These are phyloP conservation scores for Erythrophleum fordii DNA, from an alignment of 306 rosid species.

Conservation along the genomic window DNA sequence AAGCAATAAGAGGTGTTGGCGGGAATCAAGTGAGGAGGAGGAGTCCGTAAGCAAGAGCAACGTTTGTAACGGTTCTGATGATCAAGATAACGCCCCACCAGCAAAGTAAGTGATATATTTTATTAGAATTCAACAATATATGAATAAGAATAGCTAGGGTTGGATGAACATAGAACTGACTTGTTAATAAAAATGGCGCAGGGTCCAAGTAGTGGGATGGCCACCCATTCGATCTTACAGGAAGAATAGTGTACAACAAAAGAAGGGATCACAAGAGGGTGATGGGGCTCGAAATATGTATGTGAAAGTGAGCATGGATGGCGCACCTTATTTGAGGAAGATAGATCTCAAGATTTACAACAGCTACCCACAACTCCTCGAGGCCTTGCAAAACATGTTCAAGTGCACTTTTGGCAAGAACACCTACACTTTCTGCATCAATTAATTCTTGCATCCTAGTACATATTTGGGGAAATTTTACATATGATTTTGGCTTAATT, in stretches of 20 bases:
- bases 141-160: not conserved
- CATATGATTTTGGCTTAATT: not conserved
- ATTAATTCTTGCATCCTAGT: too few species aligned
- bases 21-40: slow-evolving; percentile 42
- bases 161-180: too few species aligned
- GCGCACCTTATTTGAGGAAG: slow-evolving; percentile 93
- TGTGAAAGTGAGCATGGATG: slow-evolving; percentile 91
- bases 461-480: not conserved
- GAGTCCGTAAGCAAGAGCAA: not conserved
- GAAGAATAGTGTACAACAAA: slow-evolving; percentile 56
- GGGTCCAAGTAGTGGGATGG: slow-evolving; percentile 93
- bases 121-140: not conserved
- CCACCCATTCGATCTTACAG: slow-evolving; percentile 86
- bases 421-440: not conserved
- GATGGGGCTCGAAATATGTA: slow-evolving; percentile 46
- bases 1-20: slow-evolving; percentile 62
- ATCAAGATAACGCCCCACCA: slow-evolving; percentile 39
- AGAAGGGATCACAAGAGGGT: slow-evolving; percentile 33
- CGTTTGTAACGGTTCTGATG: not conserved
- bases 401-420: slow-evolving; percentile 70
- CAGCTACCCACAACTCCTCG: slow-evolving; percentile 67
- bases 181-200: slow-evolving; percentile 23
- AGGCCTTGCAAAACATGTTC: slow-evolving; percentile 76
- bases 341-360: slow-evolving; percentile 72
- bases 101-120: slow-evolving; percentile 56